These are phyloP conservation scores for Diaporthe sp. DNA, from an alignment of 2,329 filamentous ascomycete genomes.

Conservation along the genomic window DNA sequence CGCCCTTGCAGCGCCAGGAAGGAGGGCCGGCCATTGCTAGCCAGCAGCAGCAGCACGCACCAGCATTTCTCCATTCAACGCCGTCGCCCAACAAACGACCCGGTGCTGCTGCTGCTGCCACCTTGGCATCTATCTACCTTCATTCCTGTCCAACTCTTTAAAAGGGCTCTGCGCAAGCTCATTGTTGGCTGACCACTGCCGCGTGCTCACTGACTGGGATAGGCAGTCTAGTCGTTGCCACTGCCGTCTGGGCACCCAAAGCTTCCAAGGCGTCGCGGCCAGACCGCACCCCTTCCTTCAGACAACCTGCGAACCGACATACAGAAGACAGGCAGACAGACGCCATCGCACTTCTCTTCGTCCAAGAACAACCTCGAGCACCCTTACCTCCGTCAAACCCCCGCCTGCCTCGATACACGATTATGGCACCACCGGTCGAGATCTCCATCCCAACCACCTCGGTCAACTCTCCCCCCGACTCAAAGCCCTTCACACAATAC, in stretches of 20 bases:
- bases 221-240: not conserved
- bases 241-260: not conserved
- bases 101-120: not conserved
- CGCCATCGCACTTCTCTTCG: not conserved
- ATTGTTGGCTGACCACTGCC: not conserved
- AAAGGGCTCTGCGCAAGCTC: not conserved
- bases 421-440: slow-evolving; percentile 76
- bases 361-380: not conserved
- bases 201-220: not conserved
- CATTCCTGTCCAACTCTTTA: not conserved
- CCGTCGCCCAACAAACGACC: not conserved
- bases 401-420: slow-evolving; percentile 31
- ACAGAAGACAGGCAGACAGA: not conserved
- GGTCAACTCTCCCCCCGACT: slow-evolving; percentile 61
- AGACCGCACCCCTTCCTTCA: not conserved
- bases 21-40: not conserved
- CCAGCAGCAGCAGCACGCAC: not conserved
- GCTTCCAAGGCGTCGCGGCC: not conserved
- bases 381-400: not conserved
- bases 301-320: not conserved
- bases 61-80: not conserved
- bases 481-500: slow-evolving; percentile 82
- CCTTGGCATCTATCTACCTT: not conserved
- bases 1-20: slow-evolving; percentile 5
- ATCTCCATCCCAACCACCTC: slow-evolving; percentile 78